Evolutionary conservation across 495 filamentous ascomycete genomes (phyloP), one percentile per base, ranked within the genome.

Genomic region (Friedmanniomyces simplex): DNA sequence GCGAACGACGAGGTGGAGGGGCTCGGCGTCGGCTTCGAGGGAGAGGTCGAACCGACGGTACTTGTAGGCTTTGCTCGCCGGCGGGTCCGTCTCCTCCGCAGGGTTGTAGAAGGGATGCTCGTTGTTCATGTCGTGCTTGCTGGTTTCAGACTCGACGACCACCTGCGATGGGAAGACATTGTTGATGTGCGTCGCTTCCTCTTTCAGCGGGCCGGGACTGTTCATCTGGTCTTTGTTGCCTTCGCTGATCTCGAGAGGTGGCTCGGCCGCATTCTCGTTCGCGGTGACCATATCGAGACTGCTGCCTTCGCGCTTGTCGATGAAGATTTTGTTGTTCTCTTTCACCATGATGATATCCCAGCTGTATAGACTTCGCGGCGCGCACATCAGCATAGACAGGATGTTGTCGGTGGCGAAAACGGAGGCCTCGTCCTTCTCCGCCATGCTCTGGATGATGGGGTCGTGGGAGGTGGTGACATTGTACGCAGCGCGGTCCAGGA

Each of bases 151-250:
- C 75, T 98, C 93, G 61, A 82, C 71, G 57, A 97, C 89, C 50
- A 89, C 88, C 78, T 97, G 93, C 71, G 93, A 85, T 37, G 88
- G 85, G 67, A 98, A 97, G 76, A 96, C 95, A 79, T 97, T 91
- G 80, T 97, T 98, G 84, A 98, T 98, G 76, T 95, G 91, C 26
- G 93, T 98, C 25, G 93, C 93, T 72, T 98, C 93, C 70, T 96
- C 83, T 61, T 91, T 90, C 21, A 98, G 81, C 26, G 93, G 89
- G 46, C 76, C 74, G 14, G 93, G 93, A 58, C 87, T 88, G 78
- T 98, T 98, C 73, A 98, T 89, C 52, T 80, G 73, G 60, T 98
- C 93, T 72, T 95, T 94, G 76, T 91, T 94, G 66, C 89, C 84
- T 65, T 98, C 93, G 34, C 88, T 82, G 18, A 85, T 76, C 70